Conservation (phyloP, 108 stramenopile genomes). For the Bacterosira constricta region DNA sequence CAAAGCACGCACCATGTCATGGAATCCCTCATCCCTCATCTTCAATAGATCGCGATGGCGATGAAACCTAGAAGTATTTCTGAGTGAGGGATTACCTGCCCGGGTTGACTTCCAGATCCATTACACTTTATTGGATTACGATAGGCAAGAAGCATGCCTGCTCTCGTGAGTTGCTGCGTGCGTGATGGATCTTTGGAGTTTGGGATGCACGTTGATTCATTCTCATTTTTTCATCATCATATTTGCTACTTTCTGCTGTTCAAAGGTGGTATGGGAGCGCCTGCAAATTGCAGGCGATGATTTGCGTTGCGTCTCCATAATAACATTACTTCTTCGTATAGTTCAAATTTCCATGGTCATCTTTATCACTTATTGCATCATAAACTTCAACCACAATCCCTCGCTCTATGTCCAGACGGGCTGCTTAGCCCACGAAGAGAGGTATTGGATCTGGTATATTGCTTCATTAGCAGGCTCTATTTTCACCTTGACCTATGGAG, state of each 20-base stretch:
- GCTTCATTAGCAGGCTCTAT: not conserved
- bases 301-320: slow-evolving; percentile 19
- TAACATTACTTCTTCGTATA: slow-evolving; percentile 14
- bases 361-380: slow-evolving; percentile 8
- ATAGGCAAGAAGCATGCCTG: too few relatives aligned
- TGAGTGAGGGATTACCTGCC: too few relatives aligned
- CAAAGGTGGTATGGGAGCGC: slow-evolving; percentile 36
- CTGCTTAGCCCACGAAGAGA: slow-evolving; percentile 10
- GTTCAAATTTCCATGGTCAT: slow-evolving; percentile 17
- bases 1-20: too few relatives aligned
- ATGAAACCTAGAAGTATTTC: too few relatives aligned
- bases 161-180: slow-evolving; percentile 4
- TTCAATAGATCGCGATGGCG: too few relatives aligned
- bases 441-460: slow-evolving; percentile 12
- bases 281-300: slow-evolving; percentile 38
- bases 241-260: not conserved
- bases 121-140: too few relatives aligned
- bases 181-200: not conserved
- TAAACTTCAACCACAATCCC: slow-evolving; percentile 7
- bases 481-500: not conserved
- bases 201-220: too few relatives aligned
- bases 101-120: too few relatives aligned
- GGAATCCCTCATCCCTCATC: too few relatives aligned
- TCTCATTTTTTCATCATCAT: not conserved
- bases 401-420: not conserved